Evolutionary conservation across 1,139 yeast genomes (phyloP), one percentile per base, ranked within the genome.

Genomic region (Yamadazyma membranifaciens): DNA sequence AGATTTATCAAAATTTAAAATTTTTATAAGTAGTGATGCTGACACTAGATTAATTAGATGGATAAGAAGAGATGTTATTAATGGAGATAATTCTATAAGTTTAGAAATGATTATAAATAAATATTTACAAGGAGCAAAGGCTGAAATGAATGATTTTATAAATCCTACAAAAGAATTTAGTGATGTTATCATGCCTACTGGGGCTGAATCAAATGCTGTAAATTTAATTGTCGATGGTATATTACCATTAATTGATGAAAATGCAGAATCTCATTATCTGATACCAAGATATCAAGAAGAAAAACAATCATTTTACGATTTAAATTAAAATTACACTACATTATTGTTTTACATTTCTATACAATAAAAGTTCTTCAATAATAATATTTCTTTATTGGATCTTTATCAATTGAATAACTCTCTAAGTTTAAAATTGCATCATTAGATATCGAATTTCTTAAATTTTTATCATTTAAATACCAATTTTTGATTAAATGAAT

Each of bases 21-120:
- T 89, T 2, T 91, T 83, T 54, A 73, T 89, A n/a, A 94, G 87
- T 51, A 77, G 91, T 48, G 97, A 91, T 58, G 80, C 94, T 1
- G 98, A 91, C 58, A 80, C 87, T 4, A 67, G 97, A 44, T 65
- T 91, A 35, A 83, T 87, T 12, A 74, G 95, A 46, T 81, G 92
- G 87, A 84, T 81, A 31, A 57, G 69, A 45, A 54, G 74, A 42
- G 75, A 75, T 42, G 76, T 74, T 1, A 41, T 72, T 13, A 48
- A 54, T 9, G 50, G 51, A 0, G 43, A 45, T 14, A 26, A 56
- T 16, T 57, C 63, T 33, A 32, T 42, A 11, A 26, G 32, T 22
- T 63, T 87, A 40, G 79, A 78, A 34, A 55, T 60, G 1, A 69
- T 87, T 24, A 60, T 89, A 25, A 75, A 77, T 43, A 56, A 73